These are phyloP conservation scores for Solanum pimpinellifolium DNA, from an alignment of 257 asterid genomes.

Conservation along the genomic window DNA sequence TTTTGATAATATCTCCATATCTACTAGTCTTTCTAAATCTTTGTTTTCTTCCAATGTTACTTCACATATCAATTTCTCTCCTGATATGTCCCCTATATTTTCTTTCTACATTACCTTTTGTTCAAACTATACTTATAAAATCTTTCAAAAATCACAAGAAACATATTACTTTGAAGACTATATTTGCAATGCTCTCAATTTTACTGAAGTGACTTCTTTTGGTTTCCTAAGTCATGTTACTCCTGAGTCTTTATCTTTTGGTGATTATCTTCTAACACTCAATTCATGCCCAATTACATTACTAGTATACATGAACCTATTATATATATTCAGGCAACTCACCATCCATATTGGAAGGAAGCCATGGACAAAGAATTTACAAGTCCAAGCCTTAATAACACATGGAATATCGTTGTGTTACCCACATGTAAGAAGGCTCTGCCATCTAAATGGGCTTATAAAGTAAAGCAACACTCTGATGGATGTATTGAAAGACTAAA, in stretches of 20 bases:
- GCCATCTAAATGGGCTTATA: neutral
- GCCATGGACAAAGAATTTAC: neutral
- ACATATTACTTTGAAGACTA: neutral
- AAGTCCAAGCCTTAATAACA: neutral
- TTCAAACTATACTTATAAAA: neutral
- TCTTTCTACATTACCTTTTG: neutral
- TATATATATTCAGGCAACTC: neutral
- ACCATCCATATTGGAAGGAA: neutral
- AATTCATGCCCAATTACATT: neutral
- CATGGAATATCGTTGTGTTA: neutral
- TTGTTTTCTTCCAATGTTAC: neutral
- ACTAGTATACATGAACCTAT: neutral
- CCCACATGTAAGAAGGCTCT: neutral
- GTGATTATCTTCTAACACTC: neutral
- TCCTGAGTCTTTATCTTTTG: neutral
- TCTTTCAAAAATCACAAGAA: neutral
- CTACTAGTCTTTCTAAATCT: neutral
- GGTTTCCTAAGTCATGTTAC: neutral
- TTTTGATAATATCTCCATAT: too few relatives aligned
- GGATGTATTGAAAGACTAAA: neutral
- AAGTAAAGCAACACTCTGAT: neutral
- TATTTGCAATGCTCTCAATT: neutral
- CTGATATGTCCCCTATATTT: neutral
- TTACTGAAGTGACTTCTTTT: neutral
- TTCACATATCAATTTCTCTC: neutral